These are phyloP conservation scores for Pelargonium myrrhifolium DNA, from an alignment of 441 rosid genomes.

Conservation along the genomic window DNA sequence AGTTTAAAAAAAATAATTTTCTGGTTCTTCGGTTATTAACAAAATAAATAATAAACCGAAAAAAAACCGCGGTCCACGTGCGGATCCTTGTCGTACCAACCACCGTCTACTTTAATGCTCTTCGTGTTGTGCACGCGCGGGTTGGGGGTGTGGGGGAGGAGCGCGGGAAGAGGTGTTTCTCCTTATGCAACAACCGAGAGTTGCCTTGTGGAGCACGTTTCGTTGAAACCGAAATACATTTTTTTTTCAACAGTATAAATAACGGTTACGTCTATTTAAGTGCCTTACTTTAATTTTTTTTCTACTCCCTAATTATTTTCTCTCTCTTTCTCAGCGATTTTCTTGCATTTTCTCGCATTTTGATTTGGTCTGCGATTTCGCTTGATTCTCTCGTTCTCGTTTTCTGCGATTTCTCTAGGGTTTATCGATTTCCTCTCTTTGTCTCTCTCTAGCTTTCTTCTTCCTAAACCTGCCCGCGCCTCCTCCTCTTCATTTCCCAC, in stretches of 20 bases:
- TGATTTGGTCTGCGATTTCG: not conserved
- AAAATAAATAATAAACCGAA: not conserved
- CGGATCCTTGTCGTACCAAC: not conserved
- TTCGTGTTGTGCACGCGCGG: slow-evolving; percentile 3
- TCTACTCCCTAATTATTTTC: not conserved
- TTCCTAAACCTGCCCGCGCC: not conserved
- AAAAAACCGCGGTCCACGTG: not conserved
- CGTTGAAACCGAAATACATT: slow-evolving; percentile 19
- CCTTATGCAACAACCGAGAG: slow-evolving; percentile 19
- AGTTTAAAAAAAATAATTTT: no score
- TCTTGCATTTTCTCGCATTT: not conserved
- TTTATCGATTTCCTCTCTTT: not conserved
- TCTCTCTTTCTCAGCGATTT: slow-evolving; percentile 1
- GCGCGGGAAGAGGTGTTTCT: not conserved
- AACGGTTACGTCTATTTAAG: slow-evolving; percentile 8
- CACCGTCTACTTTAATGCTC: not conserved
- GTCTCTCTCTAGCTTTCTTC: not conserved
- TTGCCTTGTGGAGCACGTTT: slow-evolving; percentile 24
- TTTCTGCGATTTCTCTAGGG: not conserved
- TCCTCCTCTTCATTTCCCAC: not conserved
- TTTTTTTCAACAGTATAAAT: slow-evolving; percentile 26
- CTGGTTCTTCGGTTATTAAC: not conserved
- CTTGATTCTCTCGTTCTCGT: slow-evolving; percentile 10
- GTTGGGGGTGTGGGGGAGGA: not conserved
- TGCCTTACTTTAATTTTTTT: not conserved